phyloP scores from a whole-genome alignment of 768 basidiomycete species.

The Erythrobasidium yunnanense region DNA sequence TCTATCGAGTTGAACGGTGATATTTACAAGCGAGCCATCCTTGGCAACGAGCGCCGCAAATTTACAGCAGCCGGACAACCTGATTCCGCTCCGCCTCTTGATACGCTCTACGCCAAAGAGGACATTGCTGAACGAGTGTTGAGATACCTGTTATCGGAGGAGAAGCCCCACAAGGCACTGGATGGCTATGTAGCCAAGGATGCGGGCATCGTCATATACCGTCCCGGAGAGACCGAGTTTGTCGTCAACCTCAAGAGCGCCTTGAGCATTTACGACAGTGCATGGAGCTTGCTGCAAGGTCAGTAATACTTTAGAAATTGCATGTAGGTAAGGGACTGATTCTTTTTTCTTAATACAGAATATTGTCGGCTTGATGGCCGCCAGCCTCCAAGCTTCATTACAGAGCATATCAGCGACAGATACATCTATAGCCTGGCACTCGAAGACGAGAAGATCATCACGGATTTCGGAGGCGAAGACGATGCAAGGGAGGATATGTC shows the following conservation, averaged over 20 bases:
- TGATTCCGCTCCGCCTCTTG: neutral
- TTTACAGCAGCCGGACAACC: neutral
- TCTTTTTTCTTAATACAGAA: neutral
- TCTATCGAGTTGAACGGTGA: neutral
- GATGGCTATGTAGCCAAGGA: neutral
- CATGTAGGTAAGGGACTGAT: too few species aligned
- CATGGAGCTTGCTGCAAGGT: neutral
- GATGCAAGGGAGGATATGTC: neutral
- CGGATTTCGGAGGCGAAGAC: neutral
- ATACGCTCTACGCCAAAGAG: neutral
- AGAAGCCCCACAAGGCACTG: neutral
- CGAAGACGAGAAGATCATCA: neutral
- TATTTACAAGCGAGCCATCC: neutral
- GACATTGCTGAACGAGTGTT: neutral
- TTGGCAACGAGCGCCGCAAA: neutral
- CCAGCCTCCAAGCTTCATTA: neutral
- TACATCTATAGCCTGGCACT: neutral
- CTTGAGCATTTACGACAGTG: neutral
- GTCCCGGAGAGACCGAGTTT: neutral
- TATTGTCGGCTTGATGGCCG: neutral
- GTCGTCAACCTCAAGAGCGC: neutral
- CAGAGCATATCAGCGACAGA: neutral
- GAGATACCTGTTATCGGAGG: neutral
- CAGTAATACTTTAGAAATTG: neutral
- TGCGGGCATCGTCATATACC: neutral